Evolutionary conservation across 2,329 filamentous ascomycete genomes (phyloP).

Genomic region (Aspergillus candidus): DNA sequence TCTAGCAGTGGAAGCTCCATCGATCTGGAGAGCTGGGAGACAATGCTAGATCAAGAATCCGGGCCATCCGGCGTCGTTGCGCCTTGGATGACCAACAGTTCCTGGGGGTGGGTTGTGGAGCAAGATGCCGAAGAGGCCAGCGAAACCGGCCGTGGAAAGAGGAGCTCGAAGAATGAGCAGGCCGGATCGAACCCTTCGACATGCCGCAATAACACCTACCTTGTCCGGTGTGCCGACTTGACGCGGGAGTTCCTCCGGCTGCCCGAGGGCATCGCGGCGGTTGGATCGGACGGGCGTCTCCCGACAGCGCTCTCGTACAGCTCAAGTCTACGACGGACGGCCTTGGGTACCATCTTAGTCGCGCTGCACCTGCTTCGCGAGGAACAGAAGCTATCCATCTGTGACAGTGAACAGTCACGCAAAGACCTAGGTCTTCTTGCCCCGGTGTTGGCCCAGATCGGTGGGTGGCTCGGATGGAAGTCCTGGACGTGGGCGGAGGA

Average conservation of each 20-base stretch:
- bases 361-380: conserved; percentile 82
- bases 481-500: conserved; percentile 52
- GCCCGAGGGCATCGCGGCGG: conserved; percentile 49
- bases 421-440: conserved; percentile 51
- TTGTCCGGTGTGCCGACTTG: conserved; percentile 48
- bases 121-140: conserved; percentile 39
- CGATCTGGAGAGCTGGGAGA: conserved; percentile 43
- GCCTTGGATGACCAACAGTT: conserved; percentile 51
- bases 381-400: conserved; percentile 74
- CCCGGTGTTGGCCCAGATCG: conserved; percentile 73
- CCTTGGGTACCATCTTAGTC: conserved; percentile 63
- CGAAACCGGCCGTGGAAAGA: conserved; percentile 12
- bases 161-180: conserved; percentile 18
- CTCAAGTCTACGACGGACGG: conserved; percentile 53
- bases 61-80: conserved; percentile 35
- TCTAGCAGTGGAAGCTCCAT: conserved; percentile 46
- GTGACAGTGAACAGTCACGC: conserved; percentile 44
- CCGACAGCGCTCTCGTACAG: conserved; percentile 54
- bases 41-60: conserved; percentile 44
- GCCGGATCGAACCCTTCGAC: conserved; percentile 20
- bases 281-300: conserved; percentile 56
- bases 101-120: conserved; percentile 68
- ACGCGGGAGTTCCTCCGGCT: conserved; percentile 62
- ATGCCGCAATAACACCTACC: conserved; percentile 36
- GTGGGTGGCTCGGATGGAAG: conserved; percentile 72